Conservation (phyloP, 2,329 filamentous ascomycete genomes). For the Hypoxylon sp. region DNA sequence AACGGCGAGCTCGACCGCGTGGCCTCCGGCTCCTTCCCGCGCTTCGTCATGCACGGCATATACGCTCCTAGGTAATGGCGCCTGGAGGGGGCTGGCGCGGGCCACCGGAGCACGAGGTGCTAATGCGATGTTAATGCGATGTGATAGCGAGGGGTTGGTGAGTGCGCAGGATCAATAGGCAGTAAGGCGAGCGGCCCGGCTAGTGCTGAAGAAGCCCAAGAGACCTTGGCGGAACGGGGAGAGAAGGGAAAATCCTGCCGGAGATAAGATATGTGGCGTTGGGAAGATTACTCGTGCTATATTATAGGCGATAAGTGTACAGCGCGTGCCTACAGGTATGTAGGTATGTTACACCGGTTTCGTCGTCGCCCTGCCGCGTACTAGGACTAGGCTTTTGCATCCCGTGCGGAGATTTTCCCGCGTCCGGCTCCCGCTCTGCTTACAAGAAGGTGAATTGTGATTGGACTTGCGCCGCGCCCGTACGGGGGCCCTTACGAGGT, state of each 20-base stretch:
- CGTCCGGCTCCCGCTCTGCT: background rate
- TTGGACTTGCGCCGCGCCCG: background rate
- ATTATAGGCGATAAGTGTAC: background rate
- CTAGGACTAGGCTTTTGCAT: background rate
- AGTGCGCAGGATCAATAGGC: constrained; percentile 10
- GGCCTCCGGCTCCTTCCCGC: constrained; percentile 36
- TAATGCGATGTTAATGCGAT: constrained; percentile 15
- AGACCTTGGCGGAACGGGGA: background rate
- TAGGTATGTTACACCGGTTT: background rate
- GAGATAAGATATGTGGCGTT: constrained; percentile 13
- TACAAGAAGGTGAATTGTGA: background rate
- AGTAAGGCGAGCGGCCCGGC: background rate
- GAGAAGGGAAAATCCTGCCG: constrained; percentile 15
- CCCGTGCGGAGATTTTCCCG: constrained; percentile 10
- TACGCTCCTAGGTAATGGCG: background rate
- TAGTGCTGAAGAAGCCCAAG: constrained; percentile 4
- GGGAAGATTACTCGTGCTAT: background rate
- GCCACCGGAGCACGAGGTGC: background rate
- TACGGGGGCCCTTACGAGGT: background rate
- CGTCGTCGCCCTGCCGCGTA: too few relatives aligned
- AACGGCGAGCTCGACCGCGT: background rate
- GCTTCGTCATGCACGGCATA: constrained; percentile 24
- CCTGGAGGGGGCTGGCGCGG: background rate
- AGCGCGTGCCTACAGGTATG: background rate
- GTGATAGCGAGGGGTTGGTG: background rate